Conservation (phyloP, 495 filamentous ascomycete genomes). For the Aspergillus sclerotiicarbonarius region DNA sequence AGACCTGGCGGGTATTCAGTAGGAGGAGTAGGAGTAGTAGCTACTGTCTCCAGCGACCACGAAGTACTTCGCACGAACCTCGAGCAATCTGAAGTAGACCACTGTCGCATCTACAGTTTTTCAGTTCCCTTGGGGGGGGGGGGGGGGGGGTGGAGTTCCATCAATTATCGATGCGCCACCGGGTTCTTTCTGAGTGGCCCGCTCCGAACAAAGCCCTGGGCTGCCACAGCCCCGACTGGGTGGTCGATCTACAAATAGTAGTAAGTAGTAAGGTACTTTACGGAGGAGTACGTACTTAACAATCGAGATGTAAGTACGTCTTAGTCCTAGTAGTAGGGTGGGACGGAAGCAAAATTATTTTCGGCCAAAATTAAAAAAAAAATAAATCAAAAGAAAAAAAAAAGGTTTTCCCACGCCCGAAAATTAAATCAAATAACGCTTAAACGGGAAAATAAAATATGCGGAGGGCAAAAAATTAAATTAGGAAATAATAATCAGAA, state of each 20-base stretch:
- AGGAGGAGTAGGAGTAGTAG: neutral
- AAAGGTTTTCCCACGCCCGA: neutral
- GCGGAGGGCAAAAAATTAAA: slow-evolving; percentile 7
- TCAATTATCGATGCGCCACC: slow-evolving; percentile 21
- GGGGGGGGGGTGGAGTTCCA: slow-evolving; percentile 17
- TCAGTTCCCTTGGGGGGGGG: slow-evolving; percentile 10
- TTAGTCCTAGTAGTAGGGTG: neutral
- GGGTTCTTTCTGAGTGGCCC: slow-evolving; percentile 13
- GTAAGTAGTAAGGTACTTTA: neutral
- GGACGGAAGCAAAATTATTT: neutral
- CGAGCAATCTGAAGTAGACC: neutral
- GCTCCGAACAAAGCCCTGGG: slow-evolving; percentile 17
- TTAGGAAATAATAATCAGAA: slow-evolving; percentile 9
- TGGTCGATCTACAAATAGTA: slow-evolving; percentile 23
- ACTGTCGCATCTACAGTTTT: neutral
- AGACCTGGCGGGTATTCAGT: no score
- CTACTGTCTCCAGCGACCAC: neutral
- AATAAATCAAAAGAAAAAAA: neutral
- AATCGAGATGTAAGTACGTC: neutral
- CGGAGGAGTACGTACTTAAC: neutral
- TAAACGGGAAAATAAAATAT: slow-evolving; percentile 4
- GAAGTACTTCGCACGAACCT: neutral
- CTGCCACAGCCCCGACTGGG: slow-evolving; percentile 16
- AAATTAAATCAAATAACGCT: neutral
- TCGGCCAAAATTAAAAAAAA: slow-evolving; percentile 9